Percentiles rank a stretch among this genome's conserved stretches.
Evolutionary conservation across 2,329 filamentous ascomycete species (phyloP).

Genomic region (Diaporthe amygdali): DNA sequence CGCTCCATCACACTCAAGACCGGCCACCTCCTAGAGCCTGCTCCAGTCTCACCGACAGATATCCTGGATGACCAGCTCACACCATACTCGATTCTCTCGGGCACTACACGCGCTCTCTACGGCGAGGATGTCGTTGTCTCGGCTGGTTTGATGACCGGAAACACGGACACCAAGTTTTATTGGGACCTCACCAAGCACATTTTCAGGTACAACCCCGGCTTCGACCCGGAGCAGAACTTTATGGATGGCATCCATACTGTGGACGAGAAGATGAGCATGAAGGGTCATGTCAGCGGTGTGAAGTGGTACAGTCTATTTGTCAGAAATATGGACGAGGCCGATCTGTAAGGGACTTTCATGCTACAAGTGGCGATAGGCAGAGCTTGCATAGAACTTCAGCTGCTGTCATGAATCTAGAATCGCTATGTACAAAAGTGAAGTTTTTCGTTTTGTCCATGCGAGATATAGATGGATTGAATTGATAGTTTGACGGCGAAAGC

Average conservation of each 20-base stretch:
- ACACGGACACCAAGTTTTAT: conserved; percentile 53
- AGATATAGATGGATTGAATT: background rate
- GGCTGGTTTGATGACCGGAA: conserved; percentile 56
- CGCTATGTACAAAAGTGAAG: background rate
- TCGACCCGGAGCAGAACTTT: conserved; percentile 34
- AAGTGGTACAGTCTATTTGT: conserved; percentile 46
- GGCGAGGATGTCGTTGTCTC: conserved; percentile 58
- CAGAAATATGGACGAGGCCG: conserved; percentile 48
- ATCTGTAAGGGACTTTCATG: conserved; percentile 25
- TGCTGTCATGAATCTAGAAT: background rate
- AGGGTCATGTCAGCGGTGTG: conserved; percentile 39
- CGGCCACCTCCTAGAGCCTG: conserved; percentile 51
- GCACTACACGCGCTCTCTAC: conserved; percentile 55
- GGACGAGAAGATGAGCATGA: conserved; percentile 44
- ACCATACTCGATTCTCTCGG: conserved; percentile 56
- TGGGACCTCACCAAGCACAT: conserved; percentile 53
- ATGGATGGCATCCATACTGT: conserved; percentile 45
- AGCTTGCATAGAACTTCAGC: background rate
- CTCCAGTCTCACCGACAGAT: conserved; percentile 58
- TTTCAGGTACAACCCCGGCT: conserved; percentile 53
- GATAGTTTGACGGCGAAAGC: background rate
- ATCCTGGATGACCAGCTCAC: conserved; percentile 30
- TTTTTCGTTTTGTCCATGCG: background rate
- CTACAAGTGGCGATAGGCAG: too few relatives aligned
- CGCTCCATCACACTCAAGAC: conserved; percentile 49